Evolutionary conservation across 2,329 filamentous ascomycete genomes (phyloP).

Genomic region (Curvularia spicifera): DNA sequence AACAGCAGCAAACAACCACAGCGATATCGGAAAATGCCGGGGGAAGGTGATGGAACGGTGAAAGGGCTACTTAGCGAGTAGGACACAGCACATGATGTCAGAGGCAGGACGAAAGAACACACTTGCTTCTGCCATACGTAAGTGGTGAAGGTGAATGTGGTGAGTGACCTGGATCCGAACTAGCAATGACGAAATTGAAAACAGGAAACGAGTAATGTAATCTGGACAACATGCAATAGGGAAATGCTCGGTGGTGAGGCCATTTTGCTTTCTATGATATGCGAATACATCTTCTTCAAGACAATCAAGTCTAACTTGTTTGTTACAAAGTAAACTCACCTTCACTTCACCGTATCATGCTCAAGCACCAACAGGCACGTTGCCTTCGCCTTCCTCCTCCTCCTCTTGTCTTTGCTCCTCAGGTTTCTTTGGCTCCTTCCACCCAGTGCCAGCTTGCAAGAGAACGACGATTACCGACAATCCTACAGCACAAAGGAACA

Average conservation of each 20-base stretch:
- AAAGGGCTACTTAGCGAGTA: not conserved
- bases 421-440: slow-evolving; percentile 51
- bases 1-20: slow-evolving; percentile 12
- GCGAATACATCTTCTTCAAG: not conserved
- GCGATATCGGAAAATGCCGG: not conserved
- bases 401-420: slow-evolving; percentile 26
- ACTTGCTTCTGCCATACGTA: not conserved
- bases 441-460: slow-evolving; percentile 66
- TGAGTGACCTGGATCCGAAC: too few relatives aligned
- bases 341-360: not conserved
- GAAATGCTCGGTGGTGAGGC: too few relatives aligned
- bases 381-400: slow-evolving; percentile 32
- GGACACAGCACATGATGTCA: not conserved
- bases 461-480: slow-evolving; percentile 58
- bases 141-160: too few relatives aligned
- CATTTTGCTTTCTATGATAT: not conserved
- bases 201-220: too few relatives aligned
- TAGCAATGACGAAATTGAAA: not conserved
- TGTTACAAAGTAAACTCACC: not conserved
- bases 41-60: slow-evolving; percentile 4
- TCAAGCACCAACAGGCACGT: slow-evolving; percentile 28
- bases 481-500: slow-evolving; percentile 61
- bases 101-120: not conserved
- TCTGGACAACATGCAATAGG: not conserved
- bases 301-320: not conserved